Base-by-base conservation (phyloP, 257 asterid species). In the Marsdenia floribunda region DNA sequence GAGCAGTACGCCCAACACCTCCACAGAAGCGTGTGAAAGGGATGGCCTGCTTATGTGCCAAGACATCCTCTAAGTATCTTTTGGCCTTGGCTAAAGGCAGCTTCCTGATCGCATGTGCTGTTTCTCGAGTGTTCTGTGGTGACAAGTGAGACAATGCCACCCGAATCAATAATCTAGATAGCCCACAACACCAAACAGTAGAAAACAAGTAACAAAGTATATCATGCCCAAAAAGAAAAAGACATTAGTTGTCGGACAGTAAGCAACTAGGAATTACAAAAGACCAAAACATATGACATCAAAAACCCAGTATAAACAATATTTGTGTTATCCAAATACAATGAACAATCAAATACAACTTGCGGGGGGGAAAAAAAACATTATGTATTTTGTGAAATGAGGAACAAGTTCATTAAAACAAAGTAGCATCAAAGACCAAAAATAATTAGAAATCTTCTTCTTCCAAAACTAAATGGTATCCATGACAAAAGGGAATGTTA, bases 1-100 rank as follows among this genome's bases (percentile, higher is more conserved):
- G 97, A 53, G 97, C 96, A 73, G 96, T 92, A 72, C 97, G 86
- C 18, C 97, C 97, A 71, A 92, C 93, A 55, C 97, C 98, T 40
- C 97, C 66, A 68, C 94, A 88, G 82, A 85, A 90, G 47, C 96
- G 93, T 19, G 96, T 90, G 86, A 90, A 90, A 40, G 97, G 96
- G 15, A 92, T 92, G 47, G 97, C 97, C 78, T 92, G 96, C 79
- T 92, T 92, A 84, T 92, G 96, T 63, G 87, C 90, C 77, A 92
- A 87, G 75, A 92, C 97, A 70, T 92, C 97, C 83, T 92, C 96
- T 82, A 92, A 77, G 63, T 92, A 92, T 73, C 96, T 87, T 89
- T 92, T 92, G 77, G 97, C 97, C 89, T 92, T 88, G 78, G 10
- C 79, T 19, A 92, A 81, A 72, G 91, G 90, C 76, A 92, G 71